These are phyloP conservation scores for Heracleum sosnowskyi DNA, from an alignment of 129 eudicot genomes.

Conservation along the genomic window DNA sequence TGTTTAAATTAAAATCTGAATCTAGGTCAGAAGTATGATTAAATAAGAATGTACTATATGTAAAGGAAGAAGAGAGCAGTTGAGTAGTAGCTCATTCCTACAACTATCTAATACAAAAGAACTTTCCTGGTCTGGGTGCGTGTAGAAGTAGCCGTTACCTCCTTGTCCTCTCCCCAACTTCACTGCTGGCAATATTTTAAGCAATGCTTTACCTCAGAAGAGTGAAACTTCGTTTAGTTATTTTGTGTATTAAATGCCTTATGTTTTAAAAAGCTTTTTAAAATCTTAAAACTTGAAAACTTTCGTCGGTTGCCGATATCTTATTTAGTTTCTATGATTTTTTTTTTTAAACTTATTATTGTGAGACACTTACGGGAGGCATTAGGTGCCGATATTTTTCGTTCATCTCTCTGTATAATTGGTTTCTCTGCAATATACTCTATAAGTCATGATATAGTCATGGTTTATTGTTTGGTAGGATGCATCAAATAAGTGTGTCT, in stretches of 20 bases:
- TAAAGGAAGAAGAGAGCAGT: no score
- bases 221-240: neutral
- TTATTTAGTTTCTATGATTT: neutral
- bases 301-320: no score
- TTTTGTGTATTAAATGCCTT: neutral
- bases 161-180: neutral
- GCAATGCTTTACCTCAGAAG: neutral
- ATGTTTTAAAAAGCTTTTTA: no score
- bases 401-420: slow-evolving; percentile 1
- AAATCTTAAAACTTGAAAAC: no score
- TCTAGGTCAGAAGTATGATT: no score
- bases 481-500: slow-evolving; percentile 70
- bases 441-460: neutral
- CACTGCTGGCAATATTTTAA: neutral
- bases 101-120: neutral
- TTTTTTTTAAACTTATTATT: neutral
- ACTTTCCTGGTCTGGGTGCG: neutral
- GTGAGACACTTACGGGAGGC: slow-evolving; percentile 50
- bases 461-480: slow-evolving; percentile 20
- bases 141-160: neutral
- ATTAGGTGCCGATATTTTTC: slow-evolving; percentile 10
- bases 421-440: neutral
- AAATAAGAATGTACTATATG: no score
- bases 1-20: no score
- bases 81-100: neutral